Conservation (phyloP, 345 rosid species). For the Limnanthes douglasii region DNA sequence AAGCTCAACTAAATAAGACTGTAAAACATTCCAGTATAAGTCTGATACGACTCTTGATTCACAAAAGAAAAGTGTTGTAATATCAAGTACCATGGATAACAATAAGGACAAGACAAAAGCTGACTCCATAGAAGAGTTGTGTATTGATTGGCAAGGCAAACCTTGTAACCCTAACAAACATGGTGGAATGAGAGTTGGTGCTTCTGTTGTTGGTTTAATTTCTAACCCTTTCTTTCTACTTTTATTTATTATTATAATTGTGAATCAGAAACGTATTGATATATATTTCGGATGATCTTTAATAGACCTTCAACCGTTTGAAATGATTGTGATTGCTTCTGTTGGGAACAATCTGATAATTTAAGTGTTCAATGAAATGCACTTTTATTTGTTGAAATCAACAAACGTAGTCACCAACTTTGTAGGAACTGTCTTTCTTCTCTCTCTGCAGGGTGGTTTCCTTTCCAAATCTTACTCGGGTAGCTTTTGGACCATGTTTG, state of each 20-base stretch:
- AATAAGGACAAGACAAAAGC: slow-evolving; percentile 12
- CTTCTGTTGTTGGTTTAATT: slow-evolving; percentile 54
- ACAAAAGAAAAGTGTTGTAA: no score
- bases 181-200: slow-evolving; percentile 80
- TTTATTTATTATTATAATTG: neutral
- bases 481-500: slow-evolving; percentile 87
- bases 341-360: slow-evolving; percentile 98
- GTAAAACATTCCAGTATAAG: no score
- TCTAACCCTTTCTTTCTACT: neutral
- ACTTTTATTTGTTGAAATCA: slow-evolving; percentile 54
- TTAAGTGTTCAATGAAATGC: slow-evolving; percentile 93
- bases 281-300: neutral
- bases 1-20: no score
- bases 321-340: slow-evolving; percentile 96
- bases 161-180: slow-evolving; percentile 64
- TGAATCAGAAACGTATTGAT: neutral
- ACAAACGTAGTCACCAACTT: slow-evolving; percentile 94
- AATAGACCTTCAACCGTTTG: slow-evolving; percentile 75
- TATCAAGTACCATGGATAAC: no score
- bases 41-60: no score
- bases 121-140: slow-evolving; percentile 15
- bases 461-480: slow-evolving; percentile 87
- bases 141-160: slow-evolving; percentile 86
- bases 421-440: slow-evolving; percentile 74
- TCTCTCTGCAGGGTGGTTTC: slow-evolving; percentile 85